Evolutionary conservation across 768 basidiomycete genomes (phyloP), one percentile per base, ranked within the genome.

Genomic region (Daedalea quercina): DNA sequence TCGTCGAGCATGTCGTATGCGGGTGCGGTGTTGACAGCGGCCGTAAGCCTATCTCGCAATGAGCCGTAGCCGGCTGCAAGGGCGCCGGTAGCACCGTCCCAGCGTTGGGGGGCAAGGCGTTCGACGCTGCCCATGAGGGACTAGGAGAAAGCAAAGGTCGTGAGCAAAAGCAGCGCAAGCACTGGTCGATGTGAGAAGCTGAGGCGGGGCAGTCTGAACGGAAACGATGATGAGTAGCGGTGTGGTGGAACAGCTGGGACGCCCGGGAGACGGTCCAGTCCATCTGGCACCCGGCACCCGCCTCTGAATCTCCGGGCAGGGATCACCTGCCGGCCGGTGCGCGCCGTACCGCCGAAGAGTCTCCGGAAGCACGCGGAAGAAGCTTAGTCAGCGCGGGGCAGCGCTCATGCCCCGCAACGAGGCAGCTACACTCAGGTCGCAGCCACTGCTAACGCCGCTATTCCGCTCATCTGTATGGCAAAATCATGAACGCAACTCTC

Each of bases 401-500:
- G 48, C 48, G 13, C 33, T 9, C 20, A 7, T 35, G 25, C 46
- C 46, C 46, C 46, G 46, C 46, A 34, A 44, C 44, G 26, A 26
- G 46, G 46, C 46, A 22, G 25, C 23, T 9, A 33, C 17, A 24
- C 42, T 44, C 41, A 31, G n/a, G 45, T 35, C 50, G 33, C 54
- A 40, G 37, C 37, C 37, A 40, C 37, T 19, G 37, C 37, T 40
- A 40, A 40, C 45, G 41, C 41, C 44, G 3, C 34, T 6, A 22
- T 20, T 43, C 49, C 28, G 28, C 28, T 31, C 28, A 11, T 42
- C 54, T 52, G 60, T 33, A 65, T 63, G 63, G 60, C 58, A 44
- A 34, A 57, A 53, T 62, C 59, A 77, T 77, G 74, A 73, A 63
- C 67, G 51, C 78, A 53, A 73, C 76, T 12, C 75, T 80, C 57